Base-by-base conservation (phyloP, 352 stramenopile genomes). In the Phytophthora pinifolia region DNA sequence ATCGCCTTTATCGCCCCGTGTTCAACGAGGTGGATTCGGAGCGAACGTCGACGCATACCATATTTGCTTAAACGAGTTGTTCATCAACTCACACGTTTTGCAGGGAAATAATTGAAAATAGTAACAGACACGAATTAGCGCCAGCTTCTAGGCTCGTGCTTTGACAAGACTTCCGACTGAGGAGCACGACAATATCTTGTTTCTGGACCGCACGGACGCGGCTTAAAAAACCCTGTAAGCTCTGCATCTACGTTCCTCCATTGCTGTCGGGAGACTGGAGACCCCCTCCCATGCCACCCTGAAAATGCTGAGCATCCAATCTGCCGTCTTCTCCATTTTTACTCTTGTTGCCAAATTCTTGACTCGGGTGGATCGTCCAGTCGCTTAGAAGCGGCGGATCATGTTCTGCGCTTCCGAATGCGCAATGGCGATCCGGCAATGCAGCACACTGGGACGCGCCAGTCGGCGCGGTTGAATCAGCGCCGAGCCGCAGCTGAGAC, bases 351-450 rank as follows among this genome's bases (percentile, higher is more conserved):
- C 30, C 18, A 31, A 9, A 2, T 29, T 31, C 34, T 18, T 30
- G 27, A 35, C 12, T 31, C 25, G 14, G 34, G 22, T 39, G 22
- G 22, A 4, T 3, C 22, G 4, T 27, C 22, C 35, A 9, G 15
- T 34, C 18, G 31, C 45, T 62, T 70, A 76, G 30, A 73, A 68
- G 42, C 69, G 69, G 45, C 54, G 54, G 17, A 34, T 67, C 48
- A 60, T 57, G 36, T 30, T 57, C 10, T 65, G 57, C 49, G 60
- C 57, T 59, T 69, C 53, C 30, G 74, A 66, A 9, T 76, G 50
- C 31, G 55, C 48, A 25, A 55, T 55, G 27, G 57, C 15, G 20
- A 76, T 60, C 48, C 65, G 68, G 42, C 58, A 43, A 36, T 65
- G 54, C 37, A 52, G 46, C 35, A 43, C 50, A 36, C 52, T 67